Evolutionary conservation across 164 flowering plant genomes (phyloP).

Genomic region (Magnolia sinica): DNA sequence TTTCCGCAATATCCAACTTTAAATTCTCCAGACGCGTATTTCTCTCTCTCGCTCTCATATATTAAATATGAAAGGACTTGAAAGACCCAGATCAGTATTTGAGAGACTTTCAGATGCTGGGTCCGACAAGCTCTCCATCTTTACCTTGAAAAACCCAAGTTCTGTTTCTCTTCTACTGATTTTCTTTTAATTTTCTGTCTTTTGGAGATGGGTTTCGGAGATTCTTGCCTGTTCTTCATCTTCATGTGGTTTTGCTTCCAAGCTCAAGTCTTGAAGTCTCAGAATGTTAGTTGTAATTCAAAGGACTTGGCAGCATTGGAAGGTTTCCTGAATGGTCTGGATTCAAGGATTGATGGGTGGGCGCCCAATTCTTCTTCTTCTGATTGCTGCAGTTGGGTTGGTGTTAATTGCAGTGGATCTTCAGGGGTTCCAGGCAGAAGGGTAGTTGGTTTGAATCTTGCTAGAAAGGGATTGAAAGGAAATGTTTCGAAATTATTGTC

Average conservation of each 20-base stretch:
- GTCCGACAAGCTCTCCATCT: background rate
- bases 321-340: no score
- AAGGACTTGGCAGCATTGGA: background rate
- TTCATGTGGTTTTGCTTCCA: constrained; percentile 6
- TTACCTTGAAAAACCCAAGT: background rate
- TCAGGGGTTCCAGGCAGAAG: constrained; percentile 31
- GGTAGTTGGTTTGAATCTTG: constrained; percentile 44
- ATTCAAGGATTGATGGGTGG: no score
- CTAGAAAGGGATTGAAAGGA: constrained; percentile 55
- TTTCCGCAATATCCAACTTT: no score
- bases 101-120: background rate
- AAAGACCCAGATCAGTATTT: no score
- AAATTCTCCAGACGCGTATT: no score
- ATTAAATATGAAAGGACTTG: no score
- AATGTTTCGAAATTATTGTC: constrained; percentile 43
- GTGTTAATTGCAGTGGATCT: constrained; percentile 49
- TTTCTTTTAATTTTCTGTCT: background rate
- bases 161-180: background rate
- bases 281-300: constrained; percentile 10
- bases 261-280: constrained; percentile 7
- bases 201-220: background rate
- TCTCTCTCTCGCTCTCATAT: no score
- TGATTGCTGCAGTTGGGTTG: constrained; percentile 64
- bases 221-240: background rate
- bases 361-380: constrained; percentile 9